These are phyloP conservation scores for Solidago caesia DNA, from an alignment of 129 eudicot genomes.

Conservation along the genomic window DNA sequence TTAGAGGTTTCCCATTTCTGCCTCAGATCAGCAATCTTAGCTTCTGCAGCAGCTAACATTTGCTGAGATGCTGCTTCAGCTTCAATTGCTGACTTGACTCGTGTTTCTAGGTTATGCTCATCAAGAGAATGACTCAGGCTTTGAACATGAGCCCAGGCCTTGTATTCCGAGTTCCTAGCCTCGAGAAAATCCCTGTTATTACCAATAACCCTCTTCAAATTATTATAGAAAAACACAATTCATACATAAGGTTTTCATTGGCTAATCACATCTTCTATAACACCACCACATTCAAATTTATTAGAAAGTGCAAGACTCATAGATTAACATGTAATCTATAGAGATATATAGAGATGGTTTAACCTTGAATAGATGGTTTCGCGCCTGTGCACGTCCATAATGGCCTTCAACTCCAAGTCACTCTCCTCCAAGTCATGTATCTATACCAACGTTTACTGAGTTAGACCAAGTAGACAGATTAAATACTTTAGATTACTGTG, in stretches of 20 bases:
- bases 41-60: slow-evolving; percentile 88
- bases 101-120: slow-evolving; percentile 74
- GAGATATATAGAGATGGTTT: slow-evolving; percentile 20
- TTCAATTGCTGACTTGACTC: slow-evolving; percentile 83
- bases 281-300: slow-evolving; percentile 12
- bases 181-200: slow-evolving; percentile 64
- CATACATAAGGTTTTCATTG: slow-evolving; percentile 1
- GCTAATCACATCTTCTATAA: background rate
- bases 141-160: slow-evolving; percentile 89
- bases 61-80: slow-evolving; percentile 89
- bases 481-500: background rate
- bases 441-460: slow-evolving; percentile 43
- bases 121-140: slow-evolving; percentile 68
- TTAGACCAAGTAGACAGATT: slow-evolving; percentile 14
- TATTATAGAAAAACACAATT: background rate
- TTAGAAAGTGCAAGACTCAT: slow-evolving; percentile 9
- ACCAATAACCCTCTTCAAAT: slow-evolving; percentile 18
- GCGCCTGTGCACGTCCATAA: slow-evolving; percentile 69
- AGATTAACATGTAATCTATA: slow-evolving; percentile 10
- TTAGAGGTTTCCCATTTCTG: slow-evolving; percentile 65
- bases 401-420: slow-evolving; percentile 61
- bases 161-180: slow-evolving; percentile 71
- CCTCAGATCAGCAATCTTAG: slow-evolving; percentile 84
- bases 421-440: slow-evolving; percentile 65
- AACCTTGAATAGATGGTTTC: slow-evolving; percentile 75